phyloP scores from a whole-genome alignment of 1,139 yeast species.

The Blastobotrys persicus region DNA sequence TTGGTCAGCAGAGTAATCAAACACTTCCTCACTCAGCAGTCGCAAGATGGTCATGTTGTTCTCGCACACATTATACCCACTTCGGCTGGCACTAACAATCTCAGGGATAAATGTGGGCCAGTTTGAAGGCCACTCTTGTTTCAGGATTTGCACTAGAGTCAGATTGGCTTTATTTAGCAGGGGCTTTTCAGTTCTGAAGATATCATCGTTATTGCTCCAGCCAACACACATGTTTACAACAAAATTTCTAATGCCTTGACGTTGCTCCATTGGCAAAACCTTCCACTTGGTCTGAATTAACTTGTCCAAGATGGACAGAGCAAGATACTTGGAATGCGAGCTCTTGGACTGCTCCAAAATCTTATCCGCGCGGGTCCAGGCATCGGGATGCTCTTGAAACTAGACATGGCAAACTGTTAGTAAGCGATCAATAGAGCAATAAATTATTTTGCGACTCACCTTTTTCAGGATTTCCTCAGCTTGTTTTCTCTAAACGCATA shows the following conservation, averaged over 20 bases:
- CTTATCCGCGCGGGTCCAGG: slow-evolving; percentile 93
- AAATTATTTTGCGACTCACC: slow-evolving; percentile 23
- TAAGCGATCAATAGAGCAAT: neutral
- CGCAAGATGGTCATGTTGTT: slow-evolving; percentile 92
- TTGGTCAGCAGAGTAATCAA: slow-evolving; percentile 90
- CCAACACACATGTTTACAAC: slow-evolving; percentile 91
- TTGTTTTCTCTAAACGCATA: slow-evolving; percentile 51
- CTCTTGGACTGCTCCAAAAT: slow-evolving; percentile 76
- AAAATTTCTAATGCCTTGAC: slow-evolving; percentile 81
- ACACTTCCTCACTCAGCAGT: slow-evolving; percentile 89
- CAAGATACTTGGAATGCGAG: slow-evolving; percentile 86
- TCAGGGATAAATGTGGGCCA: slow-evolving; percentile 99
- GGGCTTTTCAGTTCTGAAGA: slow-evolving; percentile 72
- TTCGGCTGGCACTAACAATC: slow-evolving; percentile 76
- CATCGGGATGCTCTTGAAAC: slow-evolving; percentile 91
- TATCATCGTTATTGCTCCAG: slow-evolving; percentile 81
- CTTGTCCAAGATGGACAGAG: slow-evolving; percentile 83
- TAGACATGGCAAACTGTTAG: slow-evolving; percentile 18
- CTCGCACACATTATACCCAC: slow-evolving; percentile 91
- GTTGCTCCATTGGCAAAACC: slow-evolving; percentile 79
- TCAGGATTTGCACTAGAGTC: slow-evolving; percentile 87
- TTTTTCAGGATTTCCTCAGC: slow-evolving; percentile 84
- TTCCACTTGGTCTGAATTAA: slow-evolving; percentile 93
- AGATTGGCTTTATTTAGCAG: slow-evolving; percentile 90
- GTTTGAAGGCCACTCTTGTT: slow-evolving; percentile 98